Evolutionary conservation across 352 stramenopile species (phyloP).

Genomic region (Phytopythium sindhum): DNA sequence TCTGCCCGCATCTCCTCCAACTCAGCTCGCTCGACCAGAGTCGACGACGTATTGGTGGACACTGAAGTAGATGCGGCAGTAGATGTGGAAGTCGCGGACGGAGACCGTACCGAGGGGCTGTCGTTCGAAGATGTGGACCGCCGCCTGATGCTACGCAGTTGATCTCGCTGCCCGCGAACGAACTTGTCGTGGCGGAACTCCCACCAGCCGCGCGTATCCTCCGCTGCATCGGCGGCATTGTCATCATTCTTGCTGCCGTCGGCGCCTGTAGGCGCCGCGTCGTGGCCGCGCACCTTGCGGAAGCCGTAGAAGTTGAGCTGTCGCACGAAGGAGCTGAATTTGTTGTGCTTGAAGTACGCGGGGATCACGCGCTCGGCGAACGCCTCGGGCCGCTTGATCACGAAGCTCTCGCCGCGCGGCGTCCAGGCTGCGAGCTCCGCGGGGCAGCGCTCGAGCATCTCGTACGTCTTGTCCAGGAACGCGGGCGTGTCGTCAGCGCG

Average conservation of each 20-base stretch:
- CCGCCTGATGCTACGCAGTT: constrained; percentile 78
- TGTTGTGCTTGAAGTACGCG: constrained; percentile 91
- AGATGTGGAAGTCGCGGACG: constrained; percentile 1
- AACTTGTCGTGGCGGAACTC: constrained; percentile 89
- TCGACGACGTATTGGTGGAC: constrained; percentile 11
- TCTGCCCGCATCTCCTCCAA: constrained; percentile 68
- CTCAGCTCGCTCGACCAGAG: constrained; percentile 54
- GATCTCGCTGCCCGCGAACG: constrained; percentile 50
- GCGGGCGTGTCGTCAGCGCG: constrained; percentile 29
- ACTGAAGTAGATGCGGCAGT: constrained; percentile 10
- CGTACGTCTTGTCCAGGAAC: constrained; percentile 91
- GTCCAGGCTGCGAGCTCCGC: constrained; percentile 77
- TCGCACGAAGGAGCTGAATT: constrained; percentile 91
- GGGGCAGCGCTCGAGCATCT: constrained; percentile 84
- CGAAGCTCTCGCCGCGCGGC: constrained; percentile 72
- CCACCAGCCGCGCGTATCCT: constrained; percentile 43
- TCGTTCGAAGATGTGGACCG: constrained; percentile 23
- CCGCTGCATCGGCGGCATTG: constrained; percentile 29
- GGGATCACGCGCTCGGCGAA: constrained; percentile 89
- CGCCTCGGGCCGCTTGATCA: constrained; percentile 83
- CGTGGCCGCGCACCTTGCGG: constrained; percentile 55
- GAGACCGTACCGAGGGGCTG: constrained; percentile 10
- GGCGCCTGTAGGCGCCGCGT: not conserved
- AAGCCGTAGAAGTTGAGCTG: constrained; percentile 93
- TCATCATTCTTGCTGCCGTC: not conserved